Conservation (phyloP, 139 green algal genomes). For the Medakamo hakoo region DNA sequence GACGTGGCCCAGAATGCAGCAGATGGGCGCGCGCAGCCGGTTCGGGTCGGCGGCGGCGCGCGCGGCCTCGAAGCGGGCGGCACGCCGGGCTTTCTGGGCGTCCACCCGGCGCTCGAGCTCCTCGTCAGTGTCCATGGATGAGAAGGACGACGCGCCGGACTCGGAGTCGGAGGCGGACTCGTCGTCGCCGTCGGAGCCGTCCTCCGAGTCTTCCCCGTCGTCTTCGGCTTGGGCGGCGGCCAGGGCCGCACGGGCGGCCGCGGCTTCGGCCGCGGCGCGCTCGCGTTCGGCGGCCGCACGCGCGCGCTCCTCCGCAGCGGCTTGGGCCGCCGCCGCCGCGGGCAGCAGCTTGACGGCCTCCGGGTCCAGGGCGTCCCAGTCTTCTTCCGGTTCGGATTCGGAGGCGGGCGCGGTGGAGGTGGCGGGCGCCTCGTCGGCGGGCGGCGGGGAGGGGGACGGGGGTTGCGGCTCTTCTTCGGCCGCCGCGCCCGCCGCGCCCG, state of each 20-base stretch:
- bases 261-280: slow-evolving; percentile 8
- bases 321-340: slow-evolving; percentile 12
- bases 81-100: slow-evolving; percentile 20
- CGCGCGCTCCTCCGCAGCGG: slow-evolving; percentile 7
- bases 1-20: slow-evolving; percentile 97
- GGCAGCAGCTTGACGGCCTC: too few species aligned
- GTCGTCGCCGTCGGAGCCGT: slow-evolving; percentile 15
- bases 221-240: slow-evolving; percentile 17
- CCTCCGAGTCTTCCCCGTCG: slow-evolving; percentile 19
- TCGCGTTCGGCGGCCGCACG: slow-evolving; percentile 8
- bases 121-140: slow-evolving; percentile 43
- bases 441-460: too few species aligned
- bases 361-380: too few species aligned
- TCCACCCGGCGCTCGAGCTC: slow-evolving; percentile 34
- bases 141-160: slow-evolving; percentile 5
- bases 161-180: slow-evolving; percentile 13
- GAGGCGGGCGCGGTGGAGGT: too few species aligned
- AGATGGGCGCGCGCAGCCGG: slow-evolving; percentile 92
- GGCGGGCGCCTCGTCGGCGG: too few species aligned
- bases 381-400: too few species aligned
- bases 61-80: slow-evolving; percentile 28
- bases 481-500: slow-evolving; percentile 4
- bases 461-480: slow-evolving; percentile 8
- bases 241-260: slow-evolving; percentile 15
- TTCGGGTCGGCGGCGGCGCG: slow-evolving; percentile 33